phyloP scores from a whole-genome alignment of 2,329 filamentous ascomycete species.

The Diaporthe humulicola region DNA sequence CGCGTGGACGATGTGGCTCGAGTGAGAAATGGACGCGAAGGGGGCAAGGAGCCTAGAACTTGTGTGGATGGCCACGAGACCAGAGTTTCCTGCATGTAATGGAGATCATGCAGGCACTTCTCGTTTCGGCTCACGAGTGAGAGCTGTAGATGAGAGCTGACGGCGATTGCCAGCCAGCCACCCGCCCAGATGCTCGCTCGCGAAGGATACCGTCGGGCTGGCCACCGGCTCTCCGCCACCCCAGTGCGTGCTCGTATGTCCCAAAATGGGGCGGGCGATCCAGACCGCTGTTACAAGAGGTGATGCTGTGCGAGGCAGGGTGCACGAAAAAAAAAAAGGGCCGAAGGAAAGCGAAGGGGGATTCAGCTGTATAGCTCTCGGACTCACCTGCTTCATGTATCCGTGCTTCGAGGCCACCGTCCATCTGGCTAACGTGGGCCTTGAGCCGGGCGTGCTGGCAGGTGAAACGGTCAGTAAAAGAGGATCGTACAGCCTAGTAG shows the following conservation, averaged over 20 bases:
- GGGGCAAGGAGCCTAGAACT: background rate
- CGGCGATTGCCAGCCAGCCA: constrained; percentile 34
- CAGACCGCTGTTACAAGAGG: constrained; percentile 24
- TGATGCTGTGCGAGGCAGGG: constrained; percentile 35
- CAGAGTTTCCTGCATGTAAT: constrained; percentile 51
- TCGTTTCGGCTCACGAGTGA: constrained; percentile 41
- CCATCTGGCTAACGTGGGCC: constrained; percentile 88
- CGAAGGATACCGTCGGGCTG: background rate
- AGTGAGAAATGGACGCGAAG: background rate
- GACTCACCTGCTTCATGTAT: constrained; percentile 93
- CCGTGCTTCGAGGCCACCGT: constrained; percentile 88
- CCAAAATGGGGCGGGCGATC: constrained; percentile 22
- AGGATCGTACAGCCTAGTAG: constrained; percentile 53
- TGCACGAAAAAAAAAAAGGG: constrained; percentile 34
- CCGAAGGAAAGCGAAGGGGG: constrained; percentile 48
- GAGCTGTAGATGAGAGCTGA: constrained; percentile 40
- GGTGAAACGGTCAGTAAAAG: constrained; percentile 41
- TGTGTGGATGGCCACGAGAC: constrained; percentile 41
- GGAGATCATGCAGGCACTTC: constrained; percentile 51
- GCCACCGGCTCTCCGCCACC: constrained; percentile 17
- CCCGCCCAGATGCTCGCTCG: background rate
- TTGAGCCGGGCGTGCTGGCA: constrained; percentile 88
- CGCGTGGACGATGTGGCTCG: background rate
- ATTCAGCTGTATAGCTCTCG: constrained; percentile 35
- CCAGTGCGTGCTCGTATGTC: constrained; percentile 34